Conservation (phyloP, 805 yeast species). For the Groenewaldozyma tartarivorans region DNA sequence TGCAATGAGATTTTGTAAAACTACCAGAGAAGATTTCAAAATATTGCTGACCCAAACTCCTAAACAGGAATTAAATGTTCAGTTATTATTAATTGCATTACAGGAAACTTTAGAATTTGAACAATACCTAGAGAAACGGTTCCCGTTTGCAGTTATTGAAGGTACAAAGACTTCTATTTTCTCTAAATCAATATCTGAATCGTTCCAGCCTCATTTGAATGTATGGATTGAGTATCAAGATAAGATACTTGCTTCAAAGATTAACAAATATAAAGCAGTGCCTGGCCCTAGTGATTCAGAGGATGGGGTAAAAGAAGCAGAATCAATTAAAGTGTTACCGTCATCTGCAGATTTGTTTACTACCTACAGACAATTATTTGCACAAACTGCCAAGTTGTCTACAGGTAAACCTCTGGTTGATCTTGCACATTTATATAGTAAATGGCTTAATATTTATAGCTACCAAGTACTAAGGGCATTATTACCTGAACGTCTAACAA, state of each 20-base stretch:
- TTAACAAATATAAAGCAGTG: conserved; percentile 46
- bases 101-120: conserved; percentile 82
- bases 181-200: conserved; percentile 42
- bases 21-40: conserved; percentile 59
- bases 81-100: conserved; percentile 56
- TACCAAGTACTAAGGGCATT: conserved; percentile 40
- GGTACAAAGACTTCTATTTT: conserved; percentile 20
- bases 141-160: conserved; percentile 22
- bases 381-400: conserved; percentile 56
- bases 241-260: conserved; percentile 45
- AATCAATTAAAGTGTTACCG: conserved; percentile 53
- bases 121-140: conserved; percentile 53
- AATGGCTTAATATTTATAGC: conserved; percentile 54
- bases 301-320: conserved; percentile 34
- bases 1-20: conserved; percentile 51
- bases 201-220: conserved; percentile 77
- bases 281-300: conserved; percentile 33
- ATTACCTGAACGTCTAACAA: conserved; percentile 37
- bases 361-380: conserved; percentile 58
- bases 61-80: conserved; percentile 39
- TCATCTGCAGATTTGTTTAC: conserved; percentile 85
- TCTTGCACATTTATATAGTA: conserved; percentile 51
- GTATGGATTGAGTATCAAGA: conserved; percentile 88
- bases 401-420: conserved; percentile 36
- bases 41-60: conserved; percentile 31